These are phyloP conservation scores for Calcarisporium arbuscula DNA, from an alignment of 2,329 filamentous ascomycete species.

Conservation along the genomic window DNA sequence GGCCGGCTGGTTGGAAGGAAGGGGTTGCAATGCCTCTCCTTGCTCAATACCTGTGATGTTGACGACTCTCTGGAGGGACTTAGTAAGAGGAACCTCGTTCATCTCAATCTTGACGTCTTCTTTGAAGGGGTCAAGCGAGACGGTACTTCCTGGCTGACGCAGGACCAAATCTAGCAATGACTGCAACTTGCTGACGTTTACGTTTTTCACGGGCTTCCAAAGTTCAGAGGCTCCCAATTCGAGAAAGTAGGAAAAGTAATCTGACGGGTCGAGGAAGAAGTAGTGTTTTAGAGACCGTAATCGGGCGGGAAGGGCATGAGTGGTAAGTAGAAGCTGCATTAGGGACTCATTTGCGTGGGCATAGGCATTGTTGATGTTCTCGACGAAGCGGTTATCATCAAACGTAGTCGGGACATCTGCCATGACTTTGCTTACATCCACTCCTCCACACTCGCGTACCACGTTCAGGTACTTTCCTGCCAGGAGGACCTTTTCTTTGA, in stretches of 20 bases:
- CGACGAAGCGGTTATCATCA: constrained; percentile 84
- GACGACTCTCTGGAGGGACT: constrained; percentile 91
- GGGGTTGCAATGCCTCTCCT: constrained; percentile 72
- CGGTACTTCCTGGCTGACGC: constrained; percentile 91
- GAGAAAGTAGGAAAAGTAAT: constrained; percentile 97
- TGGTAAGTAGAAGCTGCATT: constrained; percentile 83
- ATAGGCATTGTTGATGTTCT: constrained; percentile 94
- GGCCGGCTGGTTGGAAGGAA: constrained; percentile 53
- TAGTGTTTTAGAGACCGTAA: constrained; percentile 94
- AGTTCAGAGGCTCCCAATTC: constrained; percentile 86
- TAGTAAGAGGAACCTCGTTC: constrained; percentile 89
- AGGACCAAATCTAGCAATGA: constrained; percentile 92
- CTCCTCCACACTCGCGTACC: constrained; percentile 91
- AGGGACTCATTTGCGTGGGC: constrained; percentile 92
- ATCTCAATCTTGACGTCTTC: constrained; percentile 97
- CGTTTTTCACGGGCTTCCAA: constrained; percentile 77
- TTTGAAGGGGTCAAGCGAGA: constrained; percentile 92
- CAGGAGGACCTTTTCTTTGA: constrained; percentile 90
- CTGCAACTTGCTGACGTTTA: constrained; percentile 91
- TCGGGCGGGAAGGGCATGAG: constrained; percentile 81
- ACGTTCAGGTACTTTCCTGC: constrained; percentile 98
- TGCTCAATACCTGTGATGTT: constrained; percentile 95
- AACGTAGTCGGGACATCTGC: constrained; percentile 87
- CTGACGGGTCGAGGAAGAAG: constrained; percentile 95
- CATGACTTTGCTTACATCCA: constrained; percentile 85